Conservation (phyloP, 148 eudicot species). For the Linanthus parryae region DNA sequence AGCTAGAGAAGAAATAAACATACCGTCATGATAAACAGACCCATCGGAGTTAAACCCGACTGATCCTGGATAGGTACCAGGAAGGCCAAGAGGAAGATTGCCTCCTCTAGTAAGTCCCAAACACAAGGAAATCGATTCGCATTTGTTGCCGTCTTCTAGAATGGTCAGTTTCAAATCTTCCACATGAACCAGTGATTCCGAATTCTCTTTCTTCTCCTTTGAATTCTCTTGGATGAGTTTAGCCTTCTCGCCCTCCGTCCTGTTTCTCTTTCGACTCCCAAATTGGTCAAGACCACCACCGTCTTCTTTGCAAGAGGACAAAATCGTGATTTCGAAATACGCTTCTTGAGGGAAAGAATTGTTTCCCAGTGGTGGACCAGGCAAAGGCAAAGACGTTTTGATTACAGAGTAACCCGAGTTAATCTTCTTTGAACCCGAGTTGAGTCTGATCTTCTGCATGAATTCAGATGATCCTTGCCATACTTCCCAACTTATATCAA, state of each 20-base stretch:
- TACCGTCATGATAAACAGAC: constrained; percentile 57
- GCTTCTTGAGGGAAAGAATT: constrained; percentile 81
- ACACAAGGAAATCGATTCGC: constrained; percentile 15
- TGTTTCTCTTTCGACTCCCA: background rate
- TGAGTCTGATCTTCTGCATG: constrained; percentile 61
- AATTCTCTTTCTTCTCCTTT: constrained; percentile 6
- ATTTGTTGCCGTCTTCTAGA: constrained; percentile 3
- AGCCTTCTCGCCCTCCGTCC: constrained; percentile 32
- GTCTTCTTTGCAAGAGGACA: constrained; percentile 5
- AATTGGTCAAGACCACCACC: constrained; percentile 14
- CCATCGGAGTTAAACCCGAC: constrained; percentile 64
- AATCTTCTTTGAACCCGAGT: constrained; percentile 26
- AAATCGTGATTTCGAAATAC: constrained; percentile 63
- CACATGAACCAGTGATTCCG: constrained; percentile 16
- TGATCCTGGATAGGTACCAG: constrained; percentile 53
- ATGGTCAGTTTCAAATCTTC: constrained; percentile 23
- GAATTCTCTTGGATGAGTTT: constrained; percentile 32
- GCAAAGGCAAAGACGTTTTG: constrained; percentile 57
- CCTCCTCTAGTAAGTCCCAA: constrained; percentile 41
- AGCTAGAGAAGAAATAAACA: background rate
- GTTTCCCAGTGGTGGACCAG: constrained; percentile 63
- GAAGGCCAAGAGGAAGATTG: constrained; percentile 27
- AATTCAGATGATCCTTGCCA: constrained; percentile 63
- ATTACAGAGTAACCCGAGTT: constrained; percentile 16
- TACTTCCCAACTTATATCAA: constrained; percentile 67